Percentiles rank a stretch among this genome's conserved stretches.
These are phyloP conservation scores for Backusella liffmaniae DNA, from an alignment of 192 early-diverging fungal species.

Conservation along the genomic window DNA sequence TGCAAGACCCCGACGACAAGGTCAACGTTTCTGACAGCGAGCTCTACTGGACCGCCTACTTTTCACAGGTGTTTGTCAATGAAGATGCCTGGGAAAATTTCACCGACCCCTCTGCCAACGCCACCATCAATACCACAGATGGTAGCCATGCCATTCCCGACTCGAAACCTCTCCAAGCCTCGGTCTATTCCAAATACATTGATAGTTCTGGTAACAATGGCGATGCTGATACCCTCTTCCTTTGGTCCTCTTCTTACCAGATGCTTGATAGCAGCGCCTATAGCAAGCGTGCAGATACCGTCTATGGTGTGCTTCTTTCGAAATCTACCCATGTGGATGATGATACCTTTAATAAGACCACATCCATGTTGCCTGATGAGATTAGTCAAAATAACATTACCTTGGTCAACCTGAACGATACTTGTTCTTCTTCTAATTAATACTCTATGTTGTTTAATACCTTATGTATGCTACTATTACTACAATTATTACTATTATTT, in stretches of 20 bases:
- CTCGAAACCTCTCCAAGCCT: background rate
- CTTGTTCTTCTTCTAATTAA: conserved; percentile 10
- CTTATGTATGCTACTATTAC: background rate
- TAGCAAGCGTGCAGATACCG: background rate
- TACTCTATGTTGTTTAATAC: too few relatives aligned
- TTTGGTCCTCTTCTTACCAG: background rate
- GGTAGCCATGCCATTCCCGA: background rate
- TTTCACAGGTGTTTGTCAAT: conserved; percentile 7
- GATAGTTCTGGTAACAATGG: background rate
- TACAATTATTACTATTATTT: background rate
- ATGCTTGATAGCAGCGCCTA: background rate
- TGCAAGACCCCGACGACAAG: background rate
- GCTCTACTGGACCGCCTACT: background rate
- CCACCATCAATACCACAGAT: background rate
- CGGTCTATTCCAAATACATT: background rate
- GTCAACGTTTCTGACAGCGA: background rate
- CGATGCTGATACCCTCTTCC: background rate
- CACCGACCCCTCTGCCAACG: background rate
- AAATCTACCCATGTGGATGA: background rate
- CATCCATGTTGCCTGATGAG: background rate
- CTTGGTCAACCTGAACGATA: background rate
- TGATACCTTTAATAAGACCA: conserved; percentile 5
- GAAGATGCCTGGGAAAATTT: background rate
- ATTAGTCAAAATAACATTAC: background rate
- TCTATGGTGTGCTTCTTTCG: conserved; percentile 2